These are phyloP conservation scores for Kodamaea ohmeri DNA, from an alignment of 1,139 yeast genomes.

Conservation along the genomic window DNA sequence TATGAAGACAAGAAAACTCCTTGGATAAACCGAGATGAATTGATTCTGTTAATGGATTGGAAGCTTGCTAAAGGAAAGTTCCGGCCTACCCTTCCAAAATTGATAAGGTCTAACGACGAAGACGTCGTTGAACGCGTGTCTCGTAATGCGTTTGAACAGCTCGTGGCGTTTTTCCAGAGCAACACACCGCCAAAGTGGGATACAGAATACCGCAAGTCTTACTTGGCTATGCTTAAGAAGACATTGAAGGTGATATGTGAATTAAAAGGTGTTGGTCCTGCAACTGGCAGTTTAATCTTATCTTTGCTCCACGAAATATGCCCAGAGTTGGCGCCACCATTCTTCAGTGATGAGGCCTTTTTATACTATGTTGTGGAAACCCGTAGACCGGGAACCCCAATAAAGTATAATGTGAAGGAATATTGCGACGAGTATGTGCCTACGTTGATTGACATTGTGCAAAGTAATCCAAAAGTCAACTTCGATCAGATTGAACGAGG, in stretches of 20 bases:
- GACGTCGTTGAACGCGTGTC: slow-evolving; percentile 30
- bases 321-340: slow-evolving; percentile 37
- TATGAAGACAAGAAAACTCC: slow-evolving; percentile 17
- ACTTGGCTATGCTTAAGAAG: slow-evolving; percentile 17
- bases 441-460: slow-evolving; percentile 19
- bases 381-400: slow-evolving; percentile 27
- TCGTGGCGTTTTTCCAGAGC: slow-evolving; percentile 21
- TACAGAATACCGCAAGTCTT: slow-evolving; percentile 14
- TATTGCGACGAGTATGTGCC: slow-evolving; percentile 37
- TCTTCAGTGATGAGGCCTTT: slow-evolving; percentile 50
- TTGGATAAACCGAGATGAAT: slow-evolving; percentile 38
- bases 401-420: slow-evolving; percentile 44
- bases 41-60: slow-evolving; percentile 47
- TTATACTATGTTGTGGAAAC: slow-evolving; percentile 34
- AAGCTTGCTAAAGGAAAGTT: slow-evolving; percentile 49
- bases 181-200: slow-evolving; percentile 12
- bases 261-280: slow-evolving; percentile 50
- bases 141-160: slow-evolving; percentile 25
- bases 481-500: slow-evolving; percentile 32
- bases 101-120: slow-evolving; percentile 36
- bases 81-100: slow-evolving; percentile 43
- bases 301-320: slow-evolving; percentile 29
- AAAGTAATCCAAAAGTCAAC: slow-evolving; percentile 10
- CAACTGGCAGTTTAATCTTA: slow-evolving; percentile 45
- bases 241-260: slow-evolving; percentile 31